Percentiles rank a stretch among this genome's conserved stretches.
phyloP scores from a whole-genome alignment of 768 basidiomycete species.

The Terana coerulea region DNA sequence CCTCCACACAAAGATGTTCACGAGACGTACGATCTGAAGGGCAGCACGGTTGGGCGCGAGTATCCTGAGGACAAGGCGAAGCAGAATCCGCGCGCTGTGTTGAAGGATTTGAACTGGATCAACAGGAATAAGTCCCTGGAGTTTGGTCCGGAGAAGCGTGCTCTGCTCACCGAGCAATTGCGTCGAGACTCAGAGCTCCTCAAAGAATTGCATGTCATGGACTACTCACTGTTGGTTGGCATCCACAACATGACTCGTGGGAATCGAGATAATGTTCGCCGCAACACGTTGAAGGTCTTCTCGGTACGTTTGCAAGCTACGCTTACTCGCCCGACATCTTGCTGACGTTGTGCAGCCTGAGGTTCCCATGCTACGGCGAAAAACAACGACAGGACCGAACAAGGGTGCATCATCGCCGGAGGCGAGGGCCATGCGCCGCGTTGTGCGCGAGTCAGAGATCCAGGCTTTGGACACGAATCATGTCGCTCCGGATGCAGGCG shows the following conservation, averaged over 20 bases:
- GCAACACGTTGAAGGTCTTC: slow-evolving; percentile 89
- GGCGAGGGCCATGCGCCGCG: slow-evolving; percentile 80
- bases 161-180: slow-evolving; percentile 87
- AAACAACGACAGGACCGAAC: slow-evolving; percentile 42
- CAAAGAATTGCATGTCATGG: slow-evolving; percentile 85
- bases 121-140: slow-evolving; percentile 71
- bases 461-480: slow-evolving; percentile 55
- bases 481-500: slow-evolving; percentile 53
- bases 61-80: slow-evolving; percentile 79
- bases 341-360: slow-evolving; percentile 51
- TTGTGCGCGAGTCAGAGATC: slow-evolving; percentile 79
- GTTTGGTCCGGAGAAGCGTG: slow-evolving; percentile 94
- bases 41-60: slow-evolving; percentile 84
- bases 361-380: slow-evolving; percentile 59
- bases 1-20: slow-evolving; percentile 96
- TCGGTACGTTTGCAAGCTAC: slow-evolving; percentile 55
- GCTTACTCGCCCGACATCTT: background rate
- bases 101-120: slow-evolving; percentile 98
- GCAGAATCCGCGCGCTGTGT: slow-evolving; percentile 80
- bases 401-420: slow-evolving; percentile 61
- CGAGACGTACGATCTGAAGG: slow-evolving; percentile 97
- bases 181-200: slow-evolving; percentile 84
- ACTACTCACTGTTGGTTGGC: slow-evolving; percentile 92
- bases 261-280: slow-evolving; percentile 87
- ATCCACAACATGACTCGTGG: slow-evolving; percentile 90